Conservation (phyloP, 1,284 basidiomycete species). For the Volvariella surrecta region DNA sequence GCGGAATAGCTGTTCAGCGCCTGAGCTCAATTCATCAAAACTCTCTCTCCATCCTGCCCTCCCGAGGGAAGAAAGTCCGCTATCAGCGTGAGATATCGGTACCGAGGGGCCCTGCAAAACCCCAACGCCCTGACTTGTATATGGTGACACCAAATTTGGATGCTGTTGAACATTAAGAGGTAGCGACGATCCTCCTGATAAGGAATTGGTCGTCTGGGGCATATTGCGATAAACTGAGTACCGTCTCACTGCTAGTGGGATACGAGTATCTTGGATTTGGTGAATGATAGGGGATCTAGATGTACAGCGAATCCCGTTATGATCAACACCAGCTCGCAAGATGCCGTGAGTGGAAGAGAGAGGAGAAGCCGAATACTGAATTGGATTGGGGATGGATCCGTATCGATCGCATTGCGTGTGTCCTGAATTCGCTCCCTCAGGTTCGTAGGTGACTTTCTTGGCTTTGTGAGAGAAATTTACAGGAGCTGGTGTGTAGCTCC, state of each 20-base stretch:
- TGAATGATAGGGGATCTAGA: conserved; percentile 22
- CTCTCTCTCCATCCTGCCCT: conserved; percentile 32
- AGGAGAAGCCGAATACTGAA: neutral
- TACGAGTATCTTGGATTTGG: conserved; percentile 11
- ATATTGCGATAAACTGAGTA: conserved; percentile 18
- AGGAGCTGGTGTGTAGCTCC: too few relatives aligned
- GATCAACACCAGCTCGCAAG: neutral
- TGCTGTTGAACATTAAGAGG: neutral
- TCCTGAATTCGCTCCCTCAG: neutral
- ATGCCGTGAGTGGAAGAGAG: neutral
- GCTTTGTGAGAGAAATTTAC: neutral
- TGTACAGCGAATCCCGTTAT: conserved; percentile 7
- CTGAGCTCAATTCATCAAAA: conserved; percentile 34
- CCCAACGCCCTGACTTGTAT: neutral
- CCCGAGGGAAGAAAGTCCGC: conserved; percentile 39
- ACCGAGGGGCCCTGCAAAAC: neutral
- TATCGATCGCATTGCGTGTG: too few relatives aligned
- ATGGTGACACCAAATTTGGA: neutral
- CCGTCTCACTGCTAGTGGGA: conserved; percentile 13
- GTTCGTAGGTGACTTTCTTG: neutral
- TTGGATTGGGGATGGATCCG: neutral
- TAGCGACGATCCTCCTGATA: conserved; percentile 8
- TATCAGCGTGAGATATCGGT: conserved; percentile 37
- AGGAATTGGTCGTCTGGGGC: too few relatives aligned
- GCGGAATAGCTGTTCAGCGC: conserved; percentile 45